These are phyloP conservation scores for Albatrellus ellisii DNA, from an alignment of 768 basidiomycete genomes.

Conservation along the genomic window DNA sequence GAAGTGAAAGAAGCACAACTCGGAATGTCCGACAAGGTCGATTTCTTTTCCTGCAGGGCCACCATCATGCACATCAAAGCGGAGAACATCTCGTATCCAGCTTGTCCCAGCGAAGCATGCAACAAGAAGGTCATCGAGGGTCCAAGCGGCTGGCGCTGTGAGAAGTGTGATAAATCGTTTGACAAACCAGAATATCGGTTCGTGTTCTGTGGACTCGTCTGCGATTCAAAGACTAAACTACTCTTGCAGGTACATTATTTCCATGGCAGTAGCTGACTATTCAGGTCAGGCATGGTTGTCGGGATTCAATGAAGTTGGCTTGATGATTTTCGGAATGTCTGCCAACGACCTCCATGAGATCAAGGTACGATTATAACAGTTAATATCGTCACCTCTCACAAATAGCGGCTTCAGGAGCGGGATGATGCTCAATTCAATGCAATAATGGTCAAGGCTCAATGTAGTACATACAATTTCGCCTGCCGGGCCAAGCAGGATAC, in stretches of 20 bases:
- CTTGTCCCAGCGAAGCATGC: constrained; percentile 69
- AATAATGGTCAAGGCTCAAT: constrained; percentile 49
- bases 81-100: constrained; percentile 79
- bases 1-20: constrained; percentile 71
- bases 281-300: constrained; percentile 87
- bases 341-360: constrained; percentile 69
- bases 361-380: constrained; percentile 31
- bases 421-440: constrained; percentile 45
- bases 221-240: constrained; percentile 5
- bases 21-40: constrained; percentile 63
- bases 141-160: constrained; percentile 75
- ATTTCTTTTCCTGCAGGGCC: constrained; percentile 70
- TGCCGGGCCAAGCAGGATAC: constrained; percentile 83
- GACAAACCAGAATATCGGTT: constrained; percentile 72
- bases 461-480: constrained; percentile 66
- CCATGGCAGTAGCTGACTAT: constrained; percentile 81
- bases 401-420: constrained; percentile 30
- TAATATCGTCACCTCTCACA: background rate
- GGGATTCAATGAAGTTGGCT: constrained; percentile 89
- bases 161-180: constrained; percentile 74
- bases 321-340: constrained; percentile 57
- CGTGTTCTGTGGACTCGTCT: constrained; percentile 15
- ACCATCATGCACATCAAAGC: constrained; percentile 81
- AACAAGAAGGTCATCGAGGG: constrained; percentile 79
- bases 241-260: constrained; percentile 55